phyloP scores from a whole-genome alignment of 2,329 filamentous ascomycete genomes.

The Diaporthe eres region DNA sequence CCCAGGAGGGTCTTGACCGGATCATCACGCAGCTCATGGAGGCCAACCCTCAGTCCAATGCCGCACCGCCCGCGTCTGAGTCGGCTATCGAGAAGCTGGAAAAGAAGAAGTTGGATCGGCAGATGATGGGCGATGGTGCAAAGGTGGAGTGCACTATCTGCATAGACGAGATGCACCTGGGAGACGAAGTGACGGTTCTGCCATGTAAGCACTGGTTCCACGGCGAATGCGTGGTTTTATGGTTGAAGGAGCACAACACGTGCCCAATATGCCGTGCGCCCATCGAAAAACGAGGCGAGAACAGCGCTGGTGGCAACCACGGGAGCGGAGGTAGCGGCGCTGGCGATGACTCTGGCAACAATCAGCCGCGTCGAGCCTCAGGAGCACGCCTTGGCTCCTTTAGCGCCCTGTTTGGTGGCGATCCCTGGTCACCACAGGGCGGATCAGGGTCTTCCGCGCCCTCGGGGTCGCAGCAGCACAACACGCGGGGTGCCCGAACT shows the following conservation, averaged over 20 bases:
- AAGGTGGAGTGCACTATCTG: conserved; percentile 95
- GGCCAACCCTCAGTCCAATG: conserved; percentile 80
- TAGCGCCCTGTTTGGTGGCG: not conserved
- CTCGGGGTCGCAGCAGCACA: conserved; percentile 29
- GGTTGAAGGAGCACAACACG: conserved; percentile 92
- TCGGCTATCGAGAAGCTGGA: conserved; percentile 81
- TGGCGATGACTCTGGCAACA: not conserved
- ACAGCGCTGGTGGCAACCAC: conserved; percentile 28
- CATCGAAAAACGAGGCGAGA: conserved; percentile 58
- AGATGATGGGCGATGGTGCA: conserved; percentile 75
- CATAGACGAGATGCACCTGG: conserved; percentile 84
- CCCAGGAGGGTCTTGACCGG: conserved; percentile 89
- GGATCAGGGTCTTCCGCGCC: conserved; percentile 17
- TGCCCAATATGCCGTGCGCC: conserved; percentile 84
- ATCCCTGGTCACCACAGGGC: not conserved
- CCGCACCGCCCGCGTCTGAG: conserved; percentile 84
- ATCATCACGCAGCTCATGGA: conserved; percentile 93
- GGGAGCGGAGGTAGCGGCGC: conserved; percentile 14
- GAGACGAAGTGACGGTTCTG: conserved; percentile 81
- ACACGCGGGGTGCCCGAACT: conserved; percentile 36
- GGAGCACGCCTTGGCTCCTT: conserved; percentile 13
- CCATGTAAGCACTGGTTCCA: conserved; percentile 98
- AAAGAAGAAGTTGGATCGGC: conserved; percentile 76
- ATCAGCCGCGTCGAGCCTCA: conserved; percentile 8
- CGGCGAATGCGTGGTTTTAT: conserved; percentile 82